Conservation (phyloP, 2,329 filamentous ascomycete genomes). For the Plectosphaerella plurivora region DNA sequence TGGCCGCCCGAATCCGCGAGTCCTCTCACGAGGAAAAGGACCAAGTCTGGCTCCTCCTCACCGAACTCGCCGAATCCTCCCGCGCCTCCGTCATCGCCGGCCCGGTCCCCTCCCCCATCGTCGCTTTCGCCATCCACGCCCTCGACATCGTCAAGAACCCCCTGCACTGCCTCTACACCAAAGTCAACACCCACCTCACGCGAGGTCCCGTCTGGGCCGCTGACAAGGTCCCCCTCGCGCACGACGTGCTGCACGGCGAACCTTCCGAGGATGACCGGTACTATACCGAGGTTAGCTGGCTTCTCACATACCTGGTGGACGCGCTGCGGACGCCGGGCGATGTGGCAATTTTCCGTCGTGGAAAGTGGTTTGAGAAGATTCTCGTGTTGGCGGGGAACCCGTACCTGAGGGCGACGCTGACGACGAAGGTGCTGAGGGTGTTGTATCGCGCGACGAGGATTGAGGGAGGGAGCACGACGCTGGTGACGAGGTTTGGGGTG, state of each 20-base stretch:
- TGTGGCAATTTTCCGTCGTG: conserved; percentile 55
- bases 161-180: conserved; percentile 77
- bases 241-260: conserved; percentile 56
- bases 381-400: conserved; percentile 66
- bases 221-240: conserved; percentile 67
- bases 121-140: conserved; percentile 69
- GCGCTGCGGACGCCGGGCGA: conserved; percentile 57
- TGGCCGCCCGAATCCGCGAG: conserved; percentile 57
- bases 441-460: conserved; percentile 65
- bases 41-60: conserved; percentile 74
- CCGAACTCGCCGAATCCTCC: conserved; percentile 74
- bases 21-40: conserved; percentile 72
- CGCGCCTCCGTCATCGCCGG: conserved; percentile 45
- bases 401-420: conserved; percentile 54
- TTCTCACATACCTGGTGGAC: conserved; percentile 66
- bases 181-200: conserved; percentile 80
- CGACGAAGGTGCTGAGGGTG: conserved; percentile 56
- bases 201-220: conserved; percentile 71
- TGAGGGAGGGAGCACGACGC: conserved; percentile 70
- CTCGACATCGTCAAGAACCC: conserved; percentile 71
- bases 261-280: conserved; percentile 70
- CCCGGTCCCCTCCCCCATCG: conserved; percentile 67
- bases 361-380: conserved; percentile 69
- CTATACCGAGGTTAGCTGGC: conserved; percentile 70
- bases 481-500: conserved; percentile 71